Evolutionary conservation across 352 stramenopile genomes (phyloP).

Genomic region (Aphanomyces cochlioides): DNA sequence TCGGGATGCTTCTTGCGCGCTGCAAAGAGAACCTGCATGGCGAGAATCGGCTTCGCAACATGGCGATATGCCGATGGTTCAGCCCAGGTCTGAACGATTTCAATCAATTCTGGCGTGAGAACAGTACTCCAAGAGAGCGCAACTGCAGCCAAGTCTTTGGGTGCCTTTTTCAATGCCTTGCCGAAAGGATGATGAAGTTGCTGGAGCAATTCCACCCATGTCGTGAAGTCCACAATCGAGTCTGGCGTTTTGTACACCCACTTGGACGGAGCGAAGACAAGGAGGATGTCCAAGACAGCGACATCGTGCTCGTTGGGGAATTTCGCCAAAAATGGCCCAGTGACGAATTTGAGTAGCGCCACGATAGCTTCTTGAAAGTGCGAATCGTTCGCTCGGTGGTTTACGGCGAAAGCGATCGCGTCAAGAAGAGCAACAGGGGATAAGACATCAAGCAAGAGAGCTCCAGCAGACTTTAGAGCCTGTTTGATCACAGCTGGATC

Average conservation of each 20-base stretch:
- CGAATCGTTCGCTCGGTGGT: slow-evolving; percentile 45
- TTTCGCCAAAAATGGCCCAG: slow-evolving; percentile 47
- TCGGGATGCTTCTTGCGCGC: slow-evolving; percentile 38
- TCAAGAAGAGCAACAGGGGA: slow-evolving; percentile 54
- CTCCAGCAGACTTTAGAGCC: slow-evolving; percentile 42
- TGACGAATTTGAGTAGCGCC: slow-evolving; percentile 46
- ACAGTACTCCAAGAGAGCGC: slow-evolving; percentile 21
- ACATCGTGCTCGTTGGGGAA: slow-evolving; percentile 36
- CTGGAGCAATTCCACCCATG: slow-evolving; percentile 38
- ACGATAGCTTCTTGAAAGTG: slow-evolving; percentile 39
- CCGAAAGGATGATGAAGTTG: slow-evolving; percentile 56
- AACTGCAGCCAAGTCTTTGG: slow-evolving; percentile 25
- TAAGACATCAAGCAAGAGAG: slow-evolving; percentile 53
- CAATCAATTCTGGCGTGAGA: slow-evolving; percentile 35
- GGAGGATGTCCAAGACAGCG: slow-evolving; percentile 46
- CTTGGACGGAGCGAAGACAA: slow-evolving; percentile 53
- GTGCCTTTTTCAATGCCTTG: background rate
- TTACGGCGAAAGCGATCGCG: slow-evolving; percentile 46
- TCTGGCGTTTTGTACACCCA: slow-evolving; percentile 31
- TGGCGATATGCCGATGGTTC: slow-evolving; percentile 46
- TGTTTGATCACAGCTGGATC: slow-evolving; percentile 60
- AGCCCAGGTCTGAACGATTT: slow-evolving; percentile 58
- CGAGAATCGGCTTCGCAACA: slow-evolving; percentile 45
- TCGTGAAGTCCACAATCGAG: slow-evolving; percentile 24
- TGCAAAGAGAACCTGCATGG: slow-evolving; percentile 53